Evolutionary conservation across 805 yeast species (phyloP), one percentile per base, ranked within the genome.

Genomic region (Saccharomycopsis vini): DNA sequence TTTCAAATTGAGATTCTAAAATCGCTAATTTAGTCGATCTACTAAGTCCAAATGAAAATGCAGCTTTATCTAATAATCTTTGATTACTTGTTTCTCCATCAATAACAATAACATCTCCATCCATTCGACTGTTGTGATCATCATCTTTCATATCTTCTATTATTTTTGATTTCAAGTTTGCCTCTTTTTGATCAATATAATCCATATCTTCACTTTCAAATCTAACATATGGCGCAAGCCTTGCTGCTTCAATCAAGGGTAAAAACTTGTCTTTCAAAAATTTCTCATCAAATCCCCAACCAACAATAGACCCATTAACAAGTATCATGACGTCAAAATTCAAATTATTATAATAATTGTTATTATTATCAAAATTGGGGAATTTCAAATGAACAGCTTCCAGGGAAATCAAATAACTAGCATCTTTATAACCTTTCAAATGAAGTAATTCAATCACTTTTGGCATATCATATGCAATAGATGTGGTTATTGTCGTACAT

Each of bases 131-230:
- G 19, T 32, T 35, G 15, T 53, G 50, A 28, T 13, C 59, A 52
- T 47, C 62, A 26, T 29, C 52, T 42, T 44, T 59, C 7, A 18
- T 20, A 54, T 42, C 47, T 23, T 55, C 33, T 15, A 7, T n/a
- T 10, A n/a, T n/a, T 9, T 12, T 26, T 9, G 10, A 9, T 7
- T 26, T 26, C 7, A 9, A 5, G n/a, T 31, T 9, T 9, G 19
- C 19, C 18, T 7, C 7, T 31, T 31, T 13, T 31, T 9, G 6
- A 31, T 31, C 6, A 10, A 83, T 64, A 59, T 66, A 88, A 59
- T 89, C 96, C 76, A 88, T 73, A 54, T 89, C 97, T 57, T 88
- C 97, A 31, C 86, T 75, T 54, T 88, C 96, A 7, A 69, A 63
- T 2, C 58, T 62, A 18, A 66, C 57, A 47, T 73, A 73, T 1